A percentile compares a stretch with the other conserved stretches of the same genome.
phyloP scores from a whole-genome alignment of 768 basidiomycete genomes.

The Mycena polygramma region DNA sequence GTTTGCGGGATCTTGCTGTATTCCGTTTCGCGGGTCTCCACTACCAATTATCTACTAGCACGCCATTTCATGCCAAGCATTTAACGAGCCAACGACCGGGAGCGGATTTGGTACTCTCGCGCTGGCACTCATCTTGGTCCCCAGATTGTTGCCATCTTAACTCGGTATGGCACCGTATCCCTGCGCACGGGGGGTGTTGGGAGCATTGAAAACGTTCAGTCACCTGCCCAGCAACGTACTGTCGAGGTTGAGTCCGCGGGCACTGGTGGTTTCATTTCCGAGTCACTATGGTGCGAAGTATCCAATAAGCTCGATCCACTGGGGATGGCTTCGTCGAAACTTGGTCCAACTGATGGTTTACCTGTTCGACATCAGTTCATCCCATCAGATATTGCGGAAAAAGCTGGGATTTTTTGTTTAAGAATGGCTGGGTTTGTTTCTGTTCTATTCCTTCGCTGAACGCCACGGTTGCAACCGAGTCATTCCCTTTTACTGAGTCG shows the following conservation, averaged over 20 bases:
- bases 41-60: neutral
- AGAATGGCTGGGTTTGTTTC: too few relatives aligned
- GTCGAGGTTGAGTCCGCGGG: neutral
- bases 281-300: too few relatives aligned
- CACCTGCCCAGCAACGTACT: constrained; percentile 18
- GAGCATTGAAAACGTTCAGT: neutral
- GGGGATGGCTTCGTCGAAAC: too few relatives aligned
- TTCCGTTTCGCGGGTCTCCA: neutral
- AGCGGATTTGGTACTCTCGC: constrained; percentile 7
- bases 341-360: too few relatives aligned
- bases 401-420: too few relatives aligned
- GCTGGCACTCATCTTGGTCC: neutral
- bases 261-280: neutral
- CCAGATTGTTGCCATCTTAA: constrained; percentile 8
- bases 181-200: too few relatives aligned
- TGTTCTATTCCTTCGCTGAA: too few relatives aligned
- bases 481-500: too few relatives aligned
- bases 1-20: constrained; percentile 15
- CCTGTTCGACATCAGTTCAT: too few relatives aligned
- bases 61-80: constrained; percentile 11
- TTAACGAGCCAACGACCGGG: constrained; percentile 25
- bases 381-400: too few relatives aligned
- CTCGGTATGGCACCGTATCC: constrained; percentile 13
- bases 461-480: too few relatives aligned
- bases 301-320: too few relatives aligned